Conservation (phyloP, 1,284 basidiomycete genomes). For the Grifola frondosa region DNA sequence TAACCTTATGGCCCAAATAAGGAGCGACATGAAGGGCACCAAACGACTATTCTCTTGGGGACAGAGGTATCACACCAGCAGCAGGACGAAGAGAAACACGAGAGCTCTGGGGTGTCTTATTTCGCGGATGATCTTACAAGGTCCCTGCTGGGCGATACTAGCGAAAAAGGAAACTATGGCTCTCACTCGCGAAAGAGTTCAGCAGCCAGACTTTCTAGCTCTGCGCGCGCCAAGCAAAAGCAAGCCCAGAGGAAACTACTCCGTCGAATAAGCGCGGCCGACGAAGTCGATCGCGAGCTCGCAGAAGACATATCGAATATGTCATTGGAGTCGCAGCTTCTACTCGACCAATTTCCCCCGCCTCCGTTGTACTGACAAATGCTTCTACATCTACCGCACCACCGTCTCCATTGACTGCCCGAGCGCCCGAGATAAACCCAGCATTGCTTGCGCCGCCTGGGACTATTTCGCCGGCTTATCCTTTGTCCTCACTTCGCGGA, state of each 20-base stretch:
- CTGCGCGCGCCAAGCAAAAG: slow-evolving; percentile 18
- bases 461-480: slow-evolving; percentile 40
- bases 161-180: too few relatives aligned
- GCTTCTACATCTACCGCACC: slow-evolving; percentile 26
- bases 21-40: slow-evolving; percentile 67
- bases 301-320: slow-evolving; percentile 21
- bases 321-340: slow-evolving; percentile 27
- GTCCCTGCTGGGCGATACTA: too few relatives aligned
- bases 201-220: slow-evolving; percentile 9
- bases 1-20: slow-evolving; percentile 81
- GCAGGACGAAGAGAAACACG: slow-evolving; percentile 9
- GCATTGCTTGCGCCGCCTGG: slow-evolving; percentile 22
- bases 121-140: not conserved
- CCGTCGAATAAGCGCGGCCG: slow-evolving; percentile 32
- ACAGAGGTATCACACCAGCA: slow-evolving; percentile 48
- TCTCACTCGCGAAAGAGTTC: too few relatives aligned
- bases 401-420: slow-evolving; percentile 11
- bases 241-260: slow-evolving; percentile 31
- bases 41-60: slow-evolving; percentile 67
- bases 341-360: slow-evolving; percentile 34
- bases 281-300: slow-evolving; percentile 34
- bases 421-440: slow-evolving; percentile 9
- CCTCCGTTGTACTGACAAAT: slow-evolving; percentile 26
- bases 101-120: not conserved
- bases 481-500: slow-evolving; percentile 50